Conservation (phyloP, 1,284 basidiomycete genomes). For the Athelia psychrophila region DNA sequence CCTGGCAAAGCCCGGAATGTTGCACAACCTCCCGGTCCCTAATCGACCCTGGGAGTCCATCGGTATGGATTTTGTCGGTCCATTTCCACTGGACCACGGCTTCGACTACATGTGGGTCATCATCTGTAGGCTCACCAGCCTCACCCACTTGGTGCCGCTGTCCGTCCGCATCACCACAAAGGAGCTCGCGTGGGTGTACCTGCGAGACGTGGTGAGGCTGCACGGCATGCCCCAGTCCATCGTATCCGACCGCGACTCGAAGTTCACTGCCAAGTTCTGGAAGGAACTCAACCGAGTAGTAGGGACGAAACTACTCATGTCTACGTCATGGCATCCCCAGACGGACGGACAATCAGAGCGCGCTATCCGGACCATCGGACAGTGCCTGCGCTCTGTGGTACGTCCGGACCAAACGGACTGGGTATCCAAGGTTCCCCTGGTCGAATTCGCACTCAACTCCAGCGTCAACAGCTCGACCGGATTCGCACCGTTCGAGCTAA, state of each 20-base stretch:
- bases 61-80: slow-evolving; percentile 12
- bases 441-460: slow-evolving; percentile 23
- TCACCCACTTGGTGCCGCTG: background rate
- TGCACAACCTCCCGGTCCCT: slow-evolving; percentile 7
- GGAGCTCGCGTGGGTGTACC: background rate
- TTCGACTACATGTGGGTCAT: slow-evolving; percentile 7
- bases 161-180: background rate
- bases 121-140: slow-evolving; percentile 1
- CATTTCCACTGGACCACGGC: slow-evolving; percentile 5
- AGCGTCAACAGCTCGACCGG: slow-evolving; percentile 15
- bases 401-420: slow-evolving; percentile 21
- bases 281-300: slow-evolving; percentile 25
- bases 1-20: slow-evolving; percentile 4
- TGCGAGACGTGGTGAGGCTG: background rate
- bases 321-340: slow-evolving; percentile 41
- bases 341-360: slow-evolving; percentile 34
- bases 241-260: slow-evolving; percentile 28
- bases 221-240: slow-evolving; percentile 29
- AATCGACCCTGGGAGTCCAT: slow-evolving; percentile 6
- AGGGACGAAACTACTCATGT: slow-evolving; percentile 35
- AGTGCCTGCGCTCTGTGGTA: slow-evolving; percentile 24
- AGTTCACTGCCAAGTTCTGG: slow-evolving; percentile 35
- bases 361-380: slow-evolving; percentile 21
- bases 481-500: slow-evolving; percentile 25
- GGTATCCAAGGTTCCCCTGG: slow-evolving; percentile 13